phyloP scores from a whole-genome alignment of 169 alveolate species.

The Toxoplasma gondii region DNA sequence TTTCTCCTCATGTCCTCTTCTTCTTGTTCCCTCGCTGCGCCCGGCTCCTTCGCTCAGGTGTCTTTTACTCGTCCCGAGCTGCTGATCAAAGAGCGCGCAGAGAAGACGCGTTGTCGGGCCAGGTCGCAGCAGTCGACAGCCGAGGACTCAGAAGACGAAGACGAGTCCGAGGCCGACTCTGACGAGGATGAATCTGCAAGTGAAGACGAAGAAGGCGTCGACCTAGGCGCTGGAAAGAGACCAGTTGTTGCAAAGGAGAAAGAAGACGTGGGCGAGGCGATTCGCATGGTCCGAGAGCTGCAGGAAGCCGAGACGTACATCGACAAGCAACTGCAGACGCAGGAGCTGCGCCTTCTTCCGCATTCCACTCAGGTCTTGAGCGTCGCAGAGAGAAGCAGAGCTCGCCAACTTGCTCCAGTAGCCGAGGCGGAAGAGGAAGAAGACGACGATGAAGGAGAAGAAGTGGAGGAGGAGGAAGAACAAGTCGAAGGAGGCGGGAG shows the following conservation, averaged over 20 bases:
- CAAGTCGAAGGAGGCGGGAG: neutral
- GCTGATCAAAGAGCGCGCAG: constrained; percentile 15
- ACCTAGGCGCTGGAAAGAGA: constrained; percentile 16
- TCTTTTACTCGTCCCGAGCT: constrained; percentile 29
- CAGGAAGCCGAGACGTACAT: constrained; percentile 69
- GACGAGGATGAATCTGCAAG: constrained; percentile 57
- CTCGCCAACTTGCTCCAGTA: neutral
- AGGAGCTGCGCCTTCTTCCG: constrained; percentile 40
- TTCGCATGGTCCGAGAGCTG: constrained; percentile 88
- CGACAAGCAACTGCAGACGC: neutral
- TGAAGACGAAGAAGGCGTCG: constrained; percentile 61
- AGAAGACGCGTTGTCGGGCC: neutral
- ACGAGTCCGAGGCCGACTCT: neutral
- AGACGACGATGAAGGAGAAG: constrained; percentile 23
- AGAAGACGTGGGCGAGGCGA: constrained; percentile 77
- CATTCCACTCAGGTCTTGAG: neutral
- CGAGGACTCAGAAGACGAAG: neutral
- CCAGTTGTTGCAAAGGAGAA: neutral
- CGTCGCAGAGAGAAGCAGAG: neutral
- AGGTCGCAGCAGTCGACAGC: neutral
- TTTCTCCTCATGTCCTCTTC: no score
- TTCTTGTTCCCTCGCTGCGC: no score
- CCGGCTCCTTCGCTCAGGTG: constrained; percentile 11
- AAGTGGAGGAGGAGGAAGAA: constrained; percentile 46
- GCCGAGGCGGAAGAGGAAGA: constrained; percentile 5